Base-by-base conservation (phyloP, 2,329 filamentous ascomycete species). In the Phialocephala sp. region DNA sequence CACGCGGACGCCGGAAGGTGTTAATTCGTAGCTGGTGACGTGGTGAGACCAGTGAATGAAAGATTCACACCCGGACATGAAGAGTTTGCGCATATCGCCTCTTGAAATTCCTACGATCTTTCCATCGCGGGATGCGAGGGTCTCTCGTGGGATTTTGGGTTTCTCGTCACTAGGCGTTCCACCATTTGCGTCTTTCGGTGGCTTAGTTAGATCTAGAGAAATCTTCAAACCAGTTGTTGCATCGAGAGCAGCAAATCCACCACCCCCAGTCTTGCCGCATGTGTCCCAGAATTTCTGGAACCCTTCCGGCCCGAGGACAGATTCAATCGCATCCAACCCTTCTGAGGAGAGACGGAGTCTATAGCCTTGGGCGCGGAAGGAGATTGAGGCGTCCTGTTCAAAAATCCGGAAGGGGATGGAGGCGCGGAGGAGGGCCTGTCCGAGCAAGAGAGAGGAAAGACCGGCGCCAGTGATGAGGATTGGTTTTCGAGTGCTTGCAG, bases 361-460 rank as follows among this genome's bases (percentile, higher is more conserved):
- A 75, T 90, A 89, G 0, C 87, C 87, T 72, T 90, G 87, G 0
- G 83, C 86, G 54, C 87, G 86, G 70, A 86, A 87, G 0, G 79
- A 73, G n/a, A 82, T 75, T 2, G 77, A 80, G n/a, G 76, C 75
- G 68, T 84, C 82, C 18, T 80, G 77, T 71, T 81, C 79, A 67
- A 77, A 81, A 35, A 81, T 70, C 6, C 72, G 65, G 69, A 79
- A 80, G 2, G 79, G 79, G 24, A 80, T 80, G 0, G 66, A 69
- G 36, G 72, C 72, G 2, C 74, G 72, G 14, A 69, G 73, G 18
- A 81, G 75, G 8, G 76, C 75, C 61, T 77, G 78, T 4, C 74
- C 79, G 5, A 81, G 74, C 1, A 80, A 69, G 5, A 80, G 73
- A 1, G 76, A 78, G 27, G 75, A 74, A n/a, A 80, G 72, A 18